phyloP scores from a whole-genome alignment of 148 eudicot species.

The Chenopodium formosanum region DNA sequence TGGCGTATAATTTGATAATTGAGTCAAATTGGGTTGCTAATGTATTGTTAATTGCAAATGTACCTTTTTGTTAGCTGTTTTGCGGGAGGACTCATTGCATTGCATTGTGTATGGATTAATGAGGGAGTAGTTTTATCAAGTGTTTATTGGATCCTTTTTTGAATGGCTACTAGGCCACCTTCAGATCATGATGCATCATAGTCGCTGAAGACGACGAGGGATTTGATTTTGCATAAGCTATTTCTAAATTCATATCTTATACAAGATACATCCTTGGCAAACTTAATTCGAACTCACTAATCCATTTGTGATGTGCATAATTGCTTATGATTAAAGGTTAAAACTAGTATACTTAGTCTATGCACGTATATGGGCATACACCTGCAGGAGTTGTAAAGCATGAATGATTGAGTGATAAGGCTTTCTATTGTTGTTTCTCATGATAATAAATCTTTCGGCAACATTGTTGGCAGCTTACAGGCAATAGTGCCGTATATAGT shows the following conservation, averaged over 20 bases:
- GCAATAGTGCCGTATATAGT: constrained; percentile 7
- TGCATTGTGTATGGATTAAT: not conserved
- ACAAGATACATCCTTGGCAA: not conserved
- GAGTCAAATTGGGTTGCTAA: too few relatives aligned
- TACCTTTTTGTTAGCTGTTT: not conserved
- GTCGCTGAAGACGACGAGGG: not conserved
- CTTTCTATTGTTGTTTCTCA: not conserved
- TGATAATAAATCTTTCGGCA: constrained; percentile 15
- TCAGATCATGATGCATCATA: not conserved
- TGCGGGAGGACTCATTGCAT: not conserved
- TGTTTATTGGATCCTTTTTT: not conserved
- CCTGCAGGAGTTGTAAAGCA: not conserved
- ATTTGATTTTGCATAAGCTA: not conserved
- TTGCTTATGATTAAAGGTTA: not conserved
- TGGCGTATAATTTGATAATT: too few relatives aligned
- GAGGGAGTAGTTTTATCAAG: not conserved
- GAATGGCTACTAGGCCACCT: not conserved
- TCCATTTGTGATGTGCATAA: not conserved
- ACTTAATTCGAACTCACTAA: not conserved
- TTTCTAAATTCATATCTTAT: not conserved
- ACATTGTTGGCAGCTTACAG: not conserved
- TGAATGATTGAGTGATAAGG: not conserved
- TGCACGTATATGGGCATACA: not conserved
- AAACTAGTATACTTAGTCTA: not conserved
- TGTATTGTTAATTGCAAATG: not conserved